Conservation (phyloP, 108 stramenopile species). For the Fragilariopsis cylindrus region DNA sequence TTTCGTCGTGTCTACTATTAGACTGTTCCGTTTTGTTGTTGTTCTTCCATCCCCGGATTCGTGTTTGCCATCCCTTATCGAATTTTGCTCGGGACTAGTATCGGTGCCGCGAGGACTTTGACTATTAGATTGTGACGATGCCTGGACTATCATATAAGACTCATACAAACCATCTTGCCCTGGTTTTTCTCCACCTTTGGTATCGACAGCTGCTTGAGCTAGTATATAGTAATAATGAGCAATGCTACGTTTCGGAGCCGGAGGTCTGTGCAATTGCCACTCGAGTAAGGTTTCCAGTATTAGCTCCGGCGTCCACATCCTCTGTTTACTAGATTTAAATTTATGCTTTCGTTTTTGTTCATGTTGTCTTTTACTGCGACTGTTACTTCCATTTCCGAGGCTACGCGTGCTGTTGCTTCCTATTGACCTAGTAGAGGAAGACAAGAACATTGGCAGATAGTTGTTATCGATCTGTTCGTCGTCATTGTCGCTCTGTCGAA, state of each 20-base stretch:
- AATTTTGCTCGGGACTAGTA: not conserved
- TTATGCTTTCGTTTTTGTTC: not conserved
- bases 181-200: constrained; percentile 43
- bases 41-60: not conserved
- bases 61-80: not conserved
- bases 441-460: constrained; percentile 20
- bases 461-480: constrained; percentile 7
- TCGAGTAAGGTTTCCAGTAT: constrained; percentile 50
- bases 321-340: not conserved
- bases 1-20: constrained; percentile 68
- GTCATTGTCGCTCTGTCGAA: constrained; percentile 10
- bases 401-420: constrained; percentile 14
- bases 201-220: constrained; percentile 47
- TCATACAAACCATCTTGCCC: constrained; percentile 83
- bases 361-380: not conserved
- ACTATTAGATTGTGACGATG: constrained; percentile 38
- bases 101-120: not conserved
- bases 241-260: constrained; percentile 65
- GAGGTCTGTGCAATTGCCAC: constrained; percentile 60
- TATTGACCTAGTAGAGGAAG: constrained; percentile 14
- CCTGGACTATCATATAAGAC: constrained; percentile 51
- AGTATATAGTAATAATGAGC: constrained; percentile 52
- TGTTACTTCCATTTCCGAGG: constrained; percentile 1
- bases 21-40: constrained; percentile 25
- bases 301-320: constrained; percentile 45